These are phyloP conservation scores for Chaetomium olivaceum DNA, from an alignment of 2,329 filamentous ascomycete species.

Conservation along the genomic window DNA sequence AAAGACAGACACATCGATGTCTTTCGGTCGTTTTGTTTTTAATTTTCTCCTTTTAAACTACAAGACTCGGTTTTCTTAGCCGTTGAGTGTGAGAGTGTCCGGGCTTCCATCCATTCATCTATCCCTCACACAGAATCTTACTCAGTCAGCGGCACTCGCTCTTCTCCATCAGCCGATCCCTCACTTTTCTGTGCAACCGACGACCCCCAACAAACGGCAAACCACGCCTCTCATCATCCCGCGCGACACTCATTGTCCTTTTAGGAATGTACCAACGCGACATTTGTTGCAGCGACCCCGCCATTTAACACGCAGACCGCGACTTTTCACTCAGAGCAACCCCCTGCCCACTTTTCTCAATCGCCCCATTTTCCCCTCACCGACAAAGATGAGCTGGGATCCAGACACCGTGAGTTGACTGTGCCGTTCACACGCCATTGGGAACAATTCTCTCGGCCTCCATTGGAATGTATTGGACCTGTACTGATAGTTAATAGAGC, in stretches of 20 bases:
- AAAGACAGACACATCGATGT: background rate
- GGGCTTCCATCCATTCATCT: background rate
- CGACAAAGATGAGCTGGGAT: constrained; percentile 13
- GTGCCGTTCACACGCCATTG: background rate
- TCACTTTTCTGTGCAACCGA: background rate
- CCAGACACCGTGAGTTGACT: constrained; percentile 16
- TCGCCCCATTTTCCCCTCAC: background rate
- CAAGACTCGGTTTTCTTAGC: background rate
- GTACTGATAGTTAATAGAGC: constrained; percentile 5
- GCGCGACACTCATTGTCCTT: background rate
- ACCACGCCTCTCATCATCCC: background rate
- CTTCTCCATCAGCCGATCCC: background rate
- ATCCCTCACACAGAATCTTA: background rate
- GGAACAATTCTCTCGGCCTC: background rate
- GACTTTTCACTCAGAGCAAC: background rate
- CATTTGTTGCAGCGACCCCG: background rate
- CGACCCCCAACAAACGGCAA: background rate
- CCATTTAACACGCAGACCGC: background rate
- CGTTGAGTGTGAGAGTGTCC: background rate
- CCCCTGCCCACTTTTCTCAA: background rate
- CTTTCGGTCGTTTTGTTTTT: background rate
- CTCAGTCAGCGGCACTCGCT: background rate
- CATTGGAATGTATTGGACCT: background rate
- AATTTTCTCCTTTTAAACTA: background rate
- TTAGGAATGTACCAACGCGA: too few relatives aligned